These are phyloP conservation scores for Coniferiporia sulphurascens DNA, from an alignment of 1,284 basidiomycete genomes.

Conservation along the genomic window DNA sequence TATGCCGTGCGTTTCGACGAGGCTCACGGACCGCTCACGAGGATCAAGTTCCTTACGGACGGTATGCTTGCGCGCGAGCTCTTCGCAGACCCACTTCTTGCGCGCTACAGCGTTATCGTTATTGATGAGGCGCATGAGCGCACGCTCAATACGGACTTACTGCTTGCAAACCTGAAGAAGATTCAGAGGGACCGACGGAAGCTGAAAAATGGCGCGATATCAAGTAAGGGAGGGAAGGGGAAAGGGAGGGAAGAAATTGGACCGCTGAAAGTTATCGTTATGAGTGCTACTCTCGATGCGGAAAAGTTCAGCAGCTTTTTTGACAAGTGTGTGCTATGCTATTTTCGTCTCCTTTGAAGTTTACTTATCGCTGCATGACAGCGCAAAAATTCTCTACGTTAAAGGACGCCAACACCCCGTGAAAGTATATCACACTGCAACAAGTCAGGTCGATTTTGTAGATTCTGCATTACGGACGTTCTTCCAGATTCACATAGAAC, in stretches of 20 bases:
- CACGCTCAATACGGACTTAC: constrained; percentile 89
- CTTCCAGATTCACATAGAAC: constrained; percentile 83
- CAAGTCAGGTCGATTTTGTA: constrained; percentile 80
- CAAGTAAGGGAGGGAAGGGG: constrained; percentile 22
- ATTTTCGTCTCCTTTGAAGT: neutral
- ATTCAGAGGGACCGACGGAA: constrained; percentile 72
- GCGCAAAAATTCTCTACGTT: constrained; percentile 84
- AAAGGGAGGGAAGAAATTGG: constrained; percentile 33
- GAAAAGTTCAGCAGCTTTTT: constrained; percentile 92
- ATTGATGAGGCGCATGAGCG: constrained; percentile 98
- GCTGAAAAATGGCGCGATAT: constrained; percentile 27
- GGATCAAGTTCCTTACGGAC: constrained; percentile 94
- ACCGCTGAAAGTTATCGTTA: constrained; percentile 88
- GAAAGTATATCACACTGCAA: constrained; percentile 66
- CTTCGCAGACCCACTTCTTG: constrained; percentile 71
- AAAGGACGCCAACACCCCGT: constrained; percentile 95
- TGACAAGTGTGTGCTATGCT: constrained; percentile 50
- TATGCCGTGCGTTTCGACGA: constrained; percentile 98
- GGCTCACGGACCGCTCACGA: constrained; percentile 60
- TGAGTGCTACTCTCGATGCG: constrained; percentile 97
- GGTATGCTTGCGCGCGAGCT: constrained; percentile 95
- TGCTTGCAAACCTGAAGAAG: constrained; percentile 89
- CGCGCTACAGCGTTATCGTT: constrained; percentile 84
- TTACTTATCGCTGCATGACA: constrained; percentile 27
- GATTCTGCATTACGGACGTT: constrained; percentile 88